These are phyloP conservation scores for Linnemannia hyalina DNA, from an alignment of 192 early-diverging fungal species.

Conservation along the genomic window DNA sequence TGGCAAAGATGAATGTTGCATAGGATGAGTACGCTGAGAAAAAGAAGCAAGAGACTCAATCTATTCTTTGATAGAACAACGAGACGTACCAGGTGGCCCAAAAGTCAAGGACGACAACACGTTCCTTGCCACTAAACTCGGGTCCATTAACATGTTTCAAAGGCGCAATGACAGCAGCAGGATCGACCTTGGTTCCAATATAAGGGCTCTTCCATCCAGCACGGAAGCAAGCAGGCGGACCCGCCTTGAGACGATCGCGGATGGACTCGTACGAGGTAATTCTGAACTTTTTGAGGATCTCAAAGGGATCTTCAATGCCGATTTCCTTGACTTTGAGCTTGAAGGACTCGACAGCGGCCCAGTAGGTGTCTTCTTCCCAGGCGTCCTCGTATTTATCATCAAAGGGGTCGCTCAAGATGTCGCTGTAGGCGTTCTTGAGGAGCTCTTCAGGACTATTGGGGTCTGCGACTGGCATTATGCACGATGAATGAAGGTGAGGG, in stretches of 20 bases:
- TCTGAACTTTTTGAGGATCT: constrained; percentile 11
- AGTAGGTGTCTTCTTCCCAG: constrained; percentile 43
- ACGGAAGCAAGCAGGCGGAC: constrained; percentile 33
- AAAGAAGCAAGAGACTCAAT: too few species aligned
- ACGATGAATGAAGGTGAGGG: background rate
- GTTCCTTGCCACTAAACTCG: constrained; percentile 22
- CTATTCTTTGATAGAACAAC: background rate
- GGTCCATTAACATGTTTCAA: constrained; percentile 28
- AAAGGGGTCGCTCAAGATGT: constrained; percentile 17
- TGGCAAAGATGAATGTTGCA: background rate
- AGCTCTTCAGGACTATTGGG: background rate
- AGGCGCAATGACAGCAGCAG: constrained; percentile 5
- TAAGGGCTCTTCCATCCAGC: constrained; percentile 31
- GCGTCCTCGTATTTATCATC: constrained; percentile 32
- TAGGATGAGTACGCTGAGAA: background rate
- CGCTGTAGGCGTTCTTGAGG: constrained; percentile 19
- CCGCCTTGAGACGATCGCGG: constrained; percentile 35
- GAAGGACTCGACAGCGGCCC: constrained; percentile 38
- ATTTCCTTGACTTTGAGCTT: constrained; percentile 35
- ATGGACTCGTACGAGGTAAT: constrained; percentile 29
- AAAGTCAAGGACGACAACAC: constrained; percentile 49
- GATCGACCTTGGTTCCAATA: constrained; percentile 19
- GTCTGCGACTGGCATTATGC: background rate
- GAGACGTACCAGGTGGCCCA: constrained; percentile 42
- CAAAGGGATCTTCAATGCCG: constrained; percentile 40